Percentiles rank a stretch among this genome's conserved stretches.
Evolutionary conservation across 1,284 basidiomycete genomes (phyloP).

Genomic region (Veloporphyrellus conicus): DNA sequence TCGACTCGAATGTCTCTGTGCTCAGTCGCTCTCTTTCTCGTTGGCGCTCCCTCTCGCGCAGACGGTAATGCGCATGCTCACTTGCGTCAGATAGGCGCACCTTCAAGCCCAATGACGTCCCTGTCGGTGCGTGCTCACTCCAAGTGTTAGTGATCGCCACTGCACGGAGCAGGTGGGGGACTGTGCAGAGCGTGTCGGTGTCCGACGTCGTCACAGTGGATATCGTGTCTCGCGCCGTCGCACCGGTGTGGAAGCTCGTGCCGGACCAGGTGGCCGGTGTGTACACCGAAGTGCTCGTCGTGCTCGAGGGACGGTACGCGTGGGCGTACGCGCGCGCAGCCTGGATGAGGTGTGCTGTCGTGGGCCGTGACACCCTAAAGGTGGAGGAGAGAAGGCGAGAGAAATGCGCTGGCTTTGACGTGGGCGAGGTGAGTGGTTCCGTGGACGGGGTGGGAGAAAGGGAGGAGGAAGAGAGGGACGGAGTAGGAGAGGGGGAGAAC

Average conservation of each 20-base stretch:
- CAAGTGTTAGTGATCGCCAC: neutral
- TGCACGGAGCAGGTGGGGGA: constrained; percentile 11
- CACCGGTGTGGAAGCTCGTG: constrained; percentile 8
- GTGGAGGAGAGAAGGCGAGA: constrained; percentile 27
- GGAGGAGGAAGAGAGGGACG: constrained; percentile 13
- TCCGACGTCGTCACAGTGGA: constrained; percentile 29
- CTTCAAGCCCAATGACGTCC: constrained; percentile 17
- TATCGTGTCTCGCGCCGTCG: constrained; percentile 18
- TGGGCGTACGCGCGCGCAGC: constrained; percentile 18
- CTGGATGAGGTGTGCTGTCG: constrained; percentile 20
- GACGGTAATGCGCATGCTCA: constrained; percentile 23
- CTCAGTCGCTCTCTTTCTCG: constrained; percentile 2
- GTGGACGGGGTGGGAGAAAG: constrained; percentile 19
- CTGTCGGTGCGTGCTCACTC: neutral
- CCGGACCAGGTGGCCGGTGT: constrained; percentile 6
- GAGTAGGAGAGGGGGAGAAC: constrained; percentile 19
- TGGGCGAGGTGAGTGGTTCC: constrained; percentile 10
- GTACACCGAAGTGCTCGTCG: constrained; percentile 19
- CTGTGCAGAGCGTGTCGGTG: constrained; percentile 17
- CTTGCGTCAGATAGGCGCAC: constrained; percentile 28
- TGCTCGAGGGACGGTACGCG: constrained; percentile 15
- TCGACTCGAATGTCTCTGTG: neutral
- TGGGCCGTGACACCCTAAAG: constrained; percentile 12
- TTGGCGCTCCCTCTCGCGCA: constrained; percentile 24
- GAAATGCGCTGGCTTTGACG: constrained; percentile 10